A percentile compares a stretch with the other conserved stretches of the same genome.
These are phyloP conservation scores for Tulasnella sp. DNA, from an alignment of 768 basidiomycete species.

Conservation along the genomic window DNA sequence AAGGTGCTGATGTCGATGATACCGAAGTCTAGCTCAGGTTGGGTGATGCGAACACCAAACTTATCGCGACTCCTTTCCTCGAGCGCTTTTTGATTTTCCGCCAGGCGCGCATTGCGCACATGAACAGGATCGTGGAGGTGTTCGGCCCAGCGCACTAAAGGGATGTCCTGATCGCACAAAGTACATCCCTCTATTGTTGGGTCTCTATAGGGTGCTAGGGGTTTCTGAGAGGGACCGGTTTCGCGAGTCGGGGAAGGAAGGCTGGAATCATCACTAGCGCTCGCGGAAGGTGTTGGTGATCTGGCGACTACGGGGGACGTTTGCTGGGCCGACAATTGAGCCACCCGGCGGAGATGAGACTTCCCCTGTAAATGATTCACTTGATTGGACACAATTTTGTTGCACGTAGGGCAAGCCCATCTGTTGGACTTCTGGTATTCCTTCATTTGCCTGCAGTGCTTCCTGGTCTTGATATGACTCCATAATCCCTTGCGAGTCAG, in stretches of 20 bases:
- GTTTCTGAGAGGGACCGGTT: not conserved
- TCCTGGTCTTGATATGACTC: not conserved
- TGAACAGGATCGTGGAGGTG: not conserved
- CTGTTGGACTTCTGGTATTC: not conserved
- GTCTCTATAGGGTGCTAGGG: not conserved
- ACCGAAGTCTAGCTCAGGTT: slow-evolving; percentile 13
- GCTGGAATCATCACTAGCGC: not conserved
- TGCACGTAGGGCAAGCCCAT: not conserved
- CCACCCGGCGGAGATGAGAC: not conserved
- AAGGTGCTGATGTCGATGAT: slow-evolving; percentile 18
- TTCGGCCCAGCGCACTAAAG: not conserved
- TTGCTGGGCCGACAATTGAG: not conserved
- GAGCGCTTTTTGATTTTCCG: not conserved
- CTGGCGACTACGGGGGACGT: not conserved
- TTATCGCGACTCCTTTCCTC: slow-evolving; percentile 25
- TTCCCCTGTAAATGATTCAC: not conserved
- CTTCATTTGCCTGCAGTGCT: not conserved
- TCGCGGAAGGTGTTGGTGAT: not conserved
- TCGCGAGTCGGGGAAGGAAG: not conserved
- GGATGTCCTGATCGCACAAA: not conserved
- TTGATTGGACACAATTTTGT: not conserved
- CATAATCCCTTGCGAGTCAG: not conserved
- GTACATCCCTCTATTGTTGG: not conserved
- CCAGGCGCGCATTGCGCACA: not conserved
- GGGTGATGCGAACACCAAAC: slow-evolving; percentile 14